A percentile compares a stretch with the other conserved stretches of the same genome.
These are phyloP conservation scores for Leishmania amazonensis DNA, from an alignment of 208 protist species.

Conservation along the genomic window DNA sequence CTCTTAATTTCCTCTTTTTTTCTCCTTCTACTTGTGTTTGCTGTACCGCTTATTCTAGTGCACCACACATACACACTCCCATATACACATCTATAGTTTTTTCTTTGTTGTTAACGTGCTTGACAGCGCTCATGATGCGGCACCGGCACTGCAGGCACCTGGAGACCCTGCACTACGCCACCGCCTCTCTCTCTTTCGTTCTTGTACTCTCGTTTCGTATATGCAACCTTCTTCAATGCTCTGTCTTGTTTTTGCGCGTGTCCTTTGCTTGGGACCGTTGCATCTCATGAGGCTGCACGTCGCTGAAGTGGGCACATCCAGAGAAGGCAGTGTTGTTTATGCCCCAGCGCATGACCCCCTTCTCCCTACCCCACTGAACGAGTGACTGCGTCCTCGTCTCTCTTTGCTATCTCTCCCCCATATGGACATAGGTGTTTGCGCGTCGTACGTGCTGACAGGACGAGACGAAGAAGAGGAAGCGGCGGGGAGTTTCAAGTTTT, in stretches of 20 bases:
- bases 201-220: not conserved
- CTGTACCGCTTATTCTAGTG: not conserved
- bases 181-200: not conserved
- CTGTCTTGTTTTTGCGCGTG: not conserved
- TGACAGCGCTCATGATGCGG: not conserved
- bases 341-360: not conserved
- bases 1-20: not conserved
- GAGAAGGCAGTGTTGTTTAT: not conserved
- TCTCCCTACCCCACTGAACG: not conserved
- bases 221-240: not conserved
- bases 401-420: not conserved
- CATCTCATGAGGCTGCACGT: not conserved
- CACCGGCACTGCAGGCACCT: not conserved
- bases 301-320: not conserved
- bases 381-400: not conserved
- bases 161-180: constrained; percentile 1
- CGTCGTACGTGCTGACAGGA: not conserved
- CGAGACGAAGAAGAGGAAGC: not conserved
- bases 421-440: not conserved
- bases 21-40: not conserved
- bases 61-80: not conserved
- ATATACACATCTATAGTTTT: not conserved
- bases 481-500: not conserved
- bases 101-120: not conserved
- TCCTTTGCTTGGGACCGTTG: not conserved